Percentiles rank a stretch among this genome's conserved stretches.
These are phyloP conservation scores for Ganoderma lucidum DNA, from an alignment of 1,284 basidiomycete species.

Conservation along the genomic window DNA sequence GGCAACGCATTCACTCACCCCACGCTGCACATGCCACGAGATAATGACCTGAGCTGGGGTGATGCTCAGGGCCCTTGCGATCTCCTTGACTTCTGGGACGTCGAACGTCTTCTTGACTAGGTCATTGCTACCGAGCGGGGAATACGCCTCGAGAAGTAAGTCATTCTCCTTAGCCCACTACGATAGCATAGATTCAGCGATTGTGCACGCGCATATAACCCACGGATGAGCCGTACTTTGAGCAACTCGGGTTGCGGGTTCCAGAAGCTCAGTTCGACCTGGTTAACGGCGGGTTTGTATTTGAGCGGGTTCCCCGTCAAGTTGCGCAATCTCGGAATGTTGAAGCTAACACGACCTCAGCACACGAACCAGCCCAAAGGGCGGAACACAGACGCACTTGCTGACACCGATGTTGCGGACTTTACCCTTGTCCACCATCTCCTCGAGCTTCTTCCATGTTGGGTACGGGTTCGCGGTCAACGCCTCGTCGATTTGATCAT, in stretches of 20 bases:
- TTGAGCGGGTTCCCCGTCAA: conserved; percentile 76
- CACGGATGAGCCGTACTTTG: conserved; percentile 51
- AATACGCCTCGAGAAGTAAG: conserved; percentile 80
- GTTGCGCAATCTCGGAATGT: conserved; percentile 66
- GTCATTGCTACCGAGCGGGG: conserved; percentile 74
- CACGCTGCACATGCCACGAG: conserved; percentile 83
- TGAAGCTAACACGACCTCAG: conserved; percentile 53
- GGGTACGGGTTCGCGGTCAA: conserved; percentile 80
- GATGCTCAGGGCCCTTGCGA: conserved; percentile 68
- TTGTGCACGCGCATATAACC: neutral
- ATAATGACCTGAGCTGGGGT: conserved; percentile 83
- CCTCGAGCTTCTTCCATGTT: conserved; percentile 88
- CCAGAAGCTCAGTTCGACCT: conserved; percentile 87
- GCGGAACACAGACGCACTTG: conserved; percentile 56
- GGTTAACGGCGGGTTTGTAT: conserved; percentile 80
- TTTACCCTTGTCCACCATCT: conserved; percentile 80
- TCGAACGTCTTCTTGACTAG: conserved; percentile 63
- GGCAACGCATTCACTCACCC: conserved; percentile 51
- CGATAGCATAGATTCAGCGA: conserved; percentile 1
- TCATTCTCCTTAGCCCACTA: conserved; percentile 71
- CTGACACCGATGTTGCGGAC: conserved; percentile 86
- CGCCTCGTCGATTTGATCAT: conserved; percentile 57
- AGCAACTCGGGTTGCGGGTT: conserved; percentile 86
- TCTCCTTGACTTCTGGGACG: conserved; percentile 56
- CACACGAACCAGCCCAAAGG: too few relatives aligned